These are phyloP conservation scores for Spongospora subterranea DNA, from an alignment of 208 protist genomes.

Conservation along the genomic window DNA sequence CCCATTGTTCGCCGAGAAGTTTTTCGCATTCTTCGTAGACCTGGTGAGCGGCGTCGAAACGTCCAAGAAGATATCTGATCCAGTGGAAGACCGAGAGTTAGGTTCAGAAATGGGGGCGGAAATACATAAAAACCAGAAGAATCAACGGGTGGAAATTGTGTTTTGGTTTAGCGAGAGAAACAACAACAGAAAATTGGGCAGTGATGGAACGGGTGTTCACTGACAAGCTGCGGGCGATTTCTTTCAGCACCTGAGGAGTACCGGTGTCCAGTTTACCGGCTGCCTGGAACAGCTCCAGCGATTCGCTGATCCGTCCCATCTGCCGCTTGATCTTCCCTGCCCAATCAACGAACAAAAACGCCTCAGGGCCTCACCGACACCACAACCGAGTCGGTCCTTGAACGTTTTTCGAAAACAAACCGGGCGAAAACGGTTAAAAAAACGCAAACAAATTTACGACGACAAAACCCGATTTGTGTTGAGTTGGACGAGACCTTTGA, in stretches of 20 bases:
- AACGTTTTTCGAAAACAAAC: background rate
- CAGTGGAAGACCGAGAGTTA: no score
- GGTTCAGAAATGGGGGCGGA: no score
- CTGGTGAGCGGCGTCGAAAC: slow-evolving; percentile 85
- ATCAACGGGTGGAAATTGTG: no score
- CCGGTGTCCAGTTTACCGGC: slow-evolving; percentile 85
- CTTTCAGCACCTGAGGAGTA: slow-evolving; percentile 85
- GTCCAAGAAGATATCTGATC: slow-evolving; percentile 83
- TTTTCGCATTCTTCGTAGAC: slow-evolving; percentile 83
- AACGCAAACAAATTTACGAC: background rate
- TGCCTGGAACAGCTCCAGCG: slow-evolving; percentile 87
- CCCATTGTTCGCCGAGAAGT: slow-evolving; percentile 81
- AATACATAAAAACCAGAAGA: no score
- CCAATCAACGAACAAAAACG: background rate
- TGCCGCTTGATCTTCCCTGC: slow-evolving; percentile 85
- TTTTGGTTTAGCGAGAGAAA: no score
- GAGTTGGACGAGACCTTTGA: slow-evolving; percentile 71
- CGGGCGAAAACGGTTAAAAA: background rate
- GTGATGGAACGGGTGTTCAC: no score
- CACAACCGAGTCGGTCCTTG: background rate
- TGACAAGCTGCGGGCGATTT: slow-evolving; percentile 84
- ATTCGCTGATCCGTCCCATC: slow-evolving; percentile 89
- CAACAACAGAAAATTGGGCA: no score
- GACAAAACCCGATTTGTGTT: background rate
- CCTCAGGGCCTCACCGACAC: no score